Conservation (phyloP, 2,329 filamentous ascomycete species). For the Tolypocladium album region DNA sequence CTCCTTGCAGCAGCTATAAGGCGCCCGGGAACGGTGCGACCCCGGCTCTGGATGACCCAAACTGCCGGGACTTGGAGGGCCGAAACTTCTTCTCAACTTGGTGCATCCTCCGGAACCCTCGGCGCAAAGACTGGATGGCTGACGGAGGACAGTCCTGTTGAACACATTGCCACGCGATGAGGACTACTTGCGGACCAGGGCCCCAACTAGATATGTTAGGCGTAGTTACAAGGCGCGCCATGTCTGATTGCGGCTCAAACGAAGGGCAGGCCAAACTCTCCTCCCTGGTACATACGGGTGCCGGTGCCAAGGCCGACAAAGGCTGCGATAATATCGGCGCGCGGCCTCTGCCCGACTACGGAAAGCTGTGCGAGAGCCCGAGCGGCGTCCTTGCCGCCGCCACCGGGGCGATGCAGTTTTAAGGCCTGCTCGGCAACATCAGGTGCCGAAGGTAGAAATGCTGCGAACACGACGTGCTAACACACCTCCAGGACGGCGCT, state of each 20-base stretch:
- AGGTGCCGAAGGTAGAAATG: neutral
- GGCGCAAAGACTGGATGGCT: neutral
- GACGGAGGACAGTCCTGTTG: neutral
- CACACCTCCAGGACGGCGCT: neutral
- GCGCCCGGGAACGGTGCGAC: neutral
- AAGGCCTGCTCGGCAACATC: neutral
- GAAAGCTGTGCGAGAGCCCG: neutral
- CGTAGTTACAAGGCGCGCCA: neutral
- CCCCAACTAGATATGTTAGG: neutral
- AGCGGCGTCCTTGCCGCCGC: neutral
- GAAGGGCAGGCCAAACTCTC: neutral
- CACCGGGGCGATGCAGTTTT: neutral
- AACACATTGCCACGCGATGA: neutral
- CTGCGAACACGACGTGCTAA: neutral
- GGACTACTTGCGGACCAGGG: neutral
- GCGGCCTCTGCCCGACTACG: neutral
- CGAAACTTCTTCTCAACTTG: neutral
- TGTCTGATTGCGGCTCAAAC: neutral
- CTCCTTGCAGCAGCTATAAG: neutral
- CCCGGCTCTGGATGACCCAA: neutral
- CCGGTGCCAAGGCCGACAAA: neutral
- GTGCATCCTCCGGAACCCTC: neutral
- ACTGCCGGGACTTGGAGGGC: neutral
- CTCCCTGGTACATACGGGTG: neutral
- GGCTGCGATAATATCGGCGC: neutral